Conservation (phyloP, 2,329 filamentous ascomycete species). For the Colletotrichum orchidophilum region DNA sequence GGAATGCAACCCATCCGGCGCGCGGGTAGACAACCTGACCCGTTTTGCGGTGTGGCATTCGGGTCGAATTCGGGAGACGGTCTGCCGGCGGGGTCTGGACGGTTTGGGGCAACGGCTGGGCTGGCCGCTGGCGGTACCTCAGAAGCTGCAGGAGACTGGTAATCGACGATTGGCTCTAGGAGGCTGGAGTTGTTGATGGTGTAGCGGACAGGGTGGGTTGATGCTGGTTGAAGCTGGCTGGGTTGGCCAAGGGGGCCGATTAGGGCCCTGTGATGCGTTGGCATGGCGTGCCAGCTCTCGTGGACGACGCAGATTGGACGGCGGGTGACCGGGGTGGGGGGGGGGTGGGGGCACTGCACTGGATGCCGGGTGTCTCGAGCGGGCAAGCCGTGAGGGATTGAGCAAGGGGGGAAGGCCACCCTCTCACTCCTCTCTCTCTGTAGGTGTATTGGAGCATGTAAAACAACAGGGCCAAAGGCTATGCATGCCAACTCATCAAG, state of each 20-base stretch:
- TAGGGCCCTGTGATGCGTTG: slow-evolving; percentile 35
- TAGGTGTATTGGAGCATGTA: slow-evolving; percentile 18
- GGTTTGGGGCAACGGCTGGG: background rate
- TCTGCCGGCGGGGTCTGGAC: background rate
- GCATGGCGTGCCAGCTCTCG: slow-evolving; percentile 34
- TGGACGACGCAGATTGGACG: slow-evolving; percentile 37
- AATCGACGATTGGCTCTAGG: slow-evolving; percentile 21
- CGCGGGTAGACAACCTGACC: background rate
- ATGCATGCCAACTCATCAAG: slow-evolving; percentile 34
- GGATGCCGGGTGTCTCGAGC: slow-evolving; percentile 6
- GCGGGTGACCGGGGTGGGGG: slow-evolving; percentile 17
- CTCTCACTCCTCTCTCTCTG: background rate
- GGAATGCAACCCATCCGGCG: background rate
- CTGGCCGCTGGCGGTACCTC: background rate
- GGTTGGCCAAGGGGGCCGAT: slow-evolving; percentile 23
- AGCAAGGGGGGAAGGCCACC: background rate
- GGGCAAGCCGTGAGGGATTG: background rate
- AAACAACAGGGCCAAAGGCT: slow-evolving; percentile 30
- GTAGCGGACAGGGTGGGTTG: slow-evolving; percentile 21
- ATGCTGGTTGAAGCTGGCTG: slow-evolving; percentile 20
- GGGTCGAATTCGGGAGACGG: background rate
- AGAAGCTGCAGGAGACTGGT: slow-evolving; percentile 14
- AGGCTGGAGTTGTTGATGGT: background rate
- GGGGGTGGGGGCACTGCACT: slow-evolving; percentile 10
- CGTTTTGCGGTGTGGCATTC: background rate